Evolutionary conservation across 345 rosid species (phyloP).

Genomic region (Nephelium lappaceum): DNA sequence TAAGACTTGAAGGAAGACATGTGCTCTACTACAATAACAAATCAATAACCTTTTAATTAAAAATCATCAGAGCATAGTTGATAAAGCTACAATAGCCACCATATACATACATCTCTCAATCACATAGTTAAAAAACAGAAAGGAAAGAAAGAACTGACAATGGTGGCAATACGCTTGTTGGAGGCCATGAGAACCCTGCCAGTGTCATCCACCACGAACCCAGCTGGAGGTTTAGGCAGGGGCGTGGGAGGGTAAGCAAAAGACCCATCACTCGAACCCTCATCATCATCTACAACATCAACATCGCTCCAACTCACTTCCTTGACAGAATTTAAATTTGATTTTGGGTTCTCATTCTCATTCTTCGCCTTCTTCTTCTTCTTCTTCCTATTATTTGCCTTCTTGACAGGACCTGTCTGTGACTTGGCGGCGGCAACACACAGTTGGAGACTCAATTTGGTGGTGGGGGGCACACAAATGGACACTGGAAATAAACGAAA

Average conservation of each 20-base stretch:
- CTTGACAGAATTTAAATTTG: slow-evolving; percentile 18
- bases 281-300: slow-evolving; percentile 44
- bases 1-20: background rate
- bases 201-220: slow-evolving; percentile 71
- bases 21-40: background rate
- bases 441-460: slow-evolving; percentile 26
- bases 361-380: slow-evolving; percentile 37
- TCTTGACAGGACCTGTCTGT: slow-evolving; percentile 53
- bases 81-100: too few relatives aligned
- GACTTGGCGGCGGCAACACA: slow-evolving; percentile 68
- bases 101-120: too few relatives aligned
- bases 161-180: slow-evolving; percentile 65
- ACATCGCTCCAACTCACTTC: slow-evolving; percentile 42
- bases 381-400: slow-evolving; percentile 51
- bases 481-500: slow-evolving; percentile 40
- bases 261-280: slow-evolving; percentile 7
- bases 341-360: background rate
- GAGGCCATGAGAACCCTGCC: slow-evolving; percentile 88
- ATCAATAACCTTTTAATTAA: too few relatives aligned
- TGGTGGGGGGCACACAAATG: slow-evolving; percentile 29
- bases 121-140: background rate
- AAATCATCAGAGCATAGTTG: too few relatives aligned
- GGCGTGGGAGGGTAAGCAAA: slow-evolving; percentile 44
- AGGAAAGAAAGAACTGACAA: slow-evolving; percentile 49
- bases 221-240: slow-evolving; percentile 90